phyloP scores from a whole-genome alignment of 2,329 filamentous ascomycete genomes.

The Hymenoscyphus linearis region DNA sequence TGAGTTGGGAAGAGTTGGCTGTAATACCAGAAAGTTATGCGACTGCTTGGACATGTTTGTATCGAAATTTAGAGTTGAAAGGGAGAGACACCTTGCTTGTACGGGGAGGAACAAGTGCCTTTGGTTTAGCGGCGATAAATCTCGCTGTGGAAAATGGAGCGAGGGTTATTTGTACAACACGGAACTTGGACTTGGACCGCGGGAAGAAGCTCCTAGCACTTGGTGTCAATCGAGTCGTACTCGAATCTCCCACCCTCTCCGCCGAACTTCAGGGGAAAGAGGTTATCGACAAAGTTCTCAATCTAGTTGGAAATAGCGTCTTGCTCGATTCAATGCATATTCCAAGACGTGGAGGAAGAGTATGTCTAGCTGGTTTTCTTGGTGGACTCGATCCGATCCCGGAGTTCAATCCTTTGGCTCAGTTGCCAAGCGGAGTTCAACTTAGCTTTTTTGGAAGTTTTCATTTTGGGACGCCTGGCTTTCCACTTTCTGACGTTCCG shows the following conservation, averaged over 20 bases:
- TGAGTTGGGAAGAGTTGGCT: slow-evolving; percentile 22
- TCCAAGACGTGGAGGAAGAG: slow-evolving; percentile 11
- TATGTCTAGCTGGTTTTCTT: slow-evolving; percentile 18
- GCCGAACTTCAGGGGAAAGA: slow-evolving; percentile 3
- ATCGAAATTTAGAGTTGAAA: slow-evolving; percentile 18
- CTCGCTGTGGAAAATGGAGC: slow-evolving; percentile 7
- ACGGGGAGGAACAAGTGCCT: slow-evolving; percentile 5
- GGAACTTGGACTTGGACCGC: slow-evolving; percentile 9
- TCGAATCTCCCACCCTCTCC: slow-evolving; percentile 9
- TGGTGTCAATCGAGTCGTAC: slow-evolving; percentile 12
- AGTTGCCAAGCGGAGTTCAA: slow-evolving; percentile 16
- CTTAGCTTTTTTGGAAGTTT: slow-evolving; percentile 18
- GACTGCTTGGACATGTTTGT: slow-evolving; percentile 23
- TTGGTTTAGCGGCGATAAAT: slow-evolving; percentile 6
- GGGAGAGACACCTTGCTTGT: slow-evolving; percentile 15
- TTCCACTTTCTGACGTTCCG: slow-evolving; percentile 14
- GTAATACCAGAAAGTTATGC: slow-evolving; percentile 22
- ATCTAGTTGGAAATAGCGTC: slow-evolving; percentile 16
- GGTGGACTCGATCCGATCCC: slow-evolving; percentile 16
- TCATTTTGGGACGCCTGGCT: slow-evolving; percentile 12
- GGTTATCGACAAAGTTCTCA: slow-evolving; percentile 11
- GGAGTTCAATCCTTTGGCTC: slow-evolving; percentile 16
- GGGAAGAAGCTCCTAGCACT: slow-evolving; percentile 3
- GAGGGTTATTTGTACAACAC: slow-evolving; percentile 19
- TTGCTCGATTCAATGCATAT: slow-evolving; percentile 18